Base-by-base conservation (phyloP, 2,329 filamentous ascomycete species). In the Apiospora arundinis region DNA sequence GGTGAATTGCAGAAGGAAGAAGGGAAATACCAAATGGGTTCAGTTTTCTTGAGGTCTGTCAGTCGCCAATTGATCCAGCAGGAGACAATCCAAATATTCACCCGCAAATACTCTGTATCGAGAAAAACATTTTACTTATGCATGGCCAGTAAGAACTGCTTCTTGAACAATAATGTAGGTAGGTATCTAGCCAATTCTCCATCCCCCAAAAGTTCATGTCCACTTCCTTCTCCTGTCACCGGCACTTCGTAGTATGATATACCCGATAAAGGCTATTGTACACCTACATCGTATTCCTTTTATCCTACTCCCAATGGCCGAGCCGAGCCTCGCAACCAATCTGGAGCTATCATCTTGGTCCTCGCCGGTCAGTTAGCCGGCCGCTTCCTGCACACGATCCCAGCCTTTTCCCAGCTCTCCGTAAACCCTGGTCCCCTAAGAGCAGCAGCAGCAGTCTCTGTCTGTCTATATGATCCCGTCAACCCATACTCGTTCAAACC, bases 141-240 rank as follows among this genome's bases (percentile, higher is more conserved):
- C 18, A 40, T 40, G 56, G 32, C 56, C 56, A 63, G 56, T 63
- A 63, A 63, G 21, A 63, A 63, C 56, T 40, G 56, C n/a, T 63
- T 63, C 32, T 40, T 63, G 28, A 63, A 63, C 21, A 5, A n/a
- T 63, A 21, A 32, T n/a, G 56, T 63, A 63, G 52, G 32, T 63
- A 63, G 56, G 56, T 63, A 63, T 63, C 56, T 63, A 63, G 56
- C 56, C 56, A 63, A 63, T 21, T 3, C 56, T 21, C 18, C 32
- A 9, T 40, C 21, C 32, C 28, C 21, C 32, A 28, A 63, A 40
- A 40, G 40, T 21, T 14, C 9, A n/a, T 23, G 32, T 63, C 28
- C 32, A 32, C 32, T 32, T 32, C 12, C 56, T 40, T n/a, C 56
- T n/a, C 32, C 8, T 18, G 12, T 40, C 32, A 23, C 18, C 18